Conservation (phyloP, 805 yeast species). For the Torulaspora quercuum region DNA sequence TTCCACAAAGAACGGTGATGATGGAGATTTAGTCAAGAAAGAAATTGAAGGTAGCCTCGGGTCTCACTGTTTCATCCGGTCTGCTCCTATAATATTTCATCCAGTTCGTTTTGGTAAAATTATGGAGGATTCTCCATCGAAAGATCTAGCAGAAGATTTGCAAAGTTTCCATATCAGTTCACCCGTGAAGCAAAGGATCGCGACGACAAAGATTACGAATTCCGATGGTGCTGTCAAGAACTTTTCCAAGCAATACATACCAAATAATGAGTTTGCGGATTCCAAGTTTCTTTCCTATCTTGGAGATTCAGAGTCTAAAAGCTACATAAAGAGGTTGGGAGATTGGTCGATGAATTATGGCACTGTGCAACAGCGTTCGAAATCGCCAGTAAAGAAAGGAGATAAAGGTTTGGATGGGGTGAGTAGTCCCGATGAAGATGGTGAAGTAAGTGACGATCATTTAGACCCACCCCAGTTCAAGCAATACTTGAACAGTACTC, state of each 20-base stretch:
- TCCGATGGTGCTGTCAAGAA: conserved; percentile 1
- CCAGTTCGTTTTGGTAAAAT: no score
- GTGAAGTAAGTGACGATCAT: conserved; percentile 10
- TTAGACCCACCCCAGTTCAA: conserved; percentile 29
- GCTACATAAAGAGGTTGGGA: conserved; percentile 20
- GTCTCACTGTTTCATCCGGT: no score
- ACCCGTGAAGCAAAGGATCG: conserved; percentile 11
- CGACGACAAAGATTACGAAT: not conserved
- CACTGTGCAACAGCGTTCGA: conserved; percentile 23
- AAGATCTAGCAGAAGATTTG: conserved; percentile 22
- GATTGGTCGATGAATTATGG: conserved; percentile 30
- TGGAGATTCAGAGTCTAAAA: conserved; percentile 16
- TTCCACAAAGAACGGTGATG: conserved; percentile 15
- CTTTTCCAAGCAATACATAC: conserved; percentile 18
- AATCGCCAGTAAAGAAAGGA: conserved; percentile 9
- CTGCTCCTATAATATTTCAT: no score
- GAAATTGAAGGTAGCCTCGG: no score
- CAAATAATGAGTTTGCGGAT: conserved; percentile 21
- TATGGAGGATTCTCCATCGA: conserved; percentile 17
- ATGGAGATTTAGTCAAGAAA: no score
- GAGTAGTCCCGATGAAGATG: not conserved
- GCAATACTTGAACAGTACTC: conserved; percentile 18
- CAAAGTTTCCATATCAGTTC: conserved; percentile 28
- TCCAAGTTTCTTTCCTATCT: conserved; percentile 18
- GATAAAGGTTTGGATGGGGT: conserved; percentile 2